Conservation (phyloP, 768 basidiomycete genomes). For the Tulasnella sp. region DNA sequence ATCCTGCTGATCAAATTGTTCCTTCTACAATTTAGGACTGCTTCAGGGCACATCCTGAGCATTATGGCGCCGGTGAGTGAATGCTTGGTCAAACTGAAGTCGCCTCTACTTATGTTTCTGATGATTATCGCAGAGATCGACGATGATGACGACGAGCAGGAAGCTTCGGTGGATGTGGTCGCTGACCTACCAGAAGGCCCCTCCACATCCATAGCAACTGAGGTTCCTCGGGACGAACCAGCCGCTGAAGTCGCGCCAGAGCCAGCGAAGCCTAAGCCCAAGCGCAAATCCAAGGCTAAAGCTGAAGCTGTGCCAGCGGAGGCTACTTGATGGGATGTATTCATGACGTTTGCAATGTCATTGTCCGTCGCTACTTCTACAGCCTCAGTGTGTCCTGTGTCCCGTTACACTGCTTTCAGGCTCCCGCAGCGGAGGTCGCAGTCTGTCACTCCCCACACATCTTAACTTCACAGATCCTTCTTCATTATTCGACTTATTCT, state of each 20-base stretch:
- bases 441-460: no score
- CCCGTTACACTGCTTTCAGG: no score
- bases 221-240: background rate
- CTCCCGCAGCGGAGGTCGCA: no score
- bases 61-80: conserved; percentile 77
- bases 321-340: no score
- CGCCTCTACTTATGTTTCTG: background rate
- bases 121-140: conserved; percentile 2
- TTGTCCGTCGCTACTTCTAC: no score
- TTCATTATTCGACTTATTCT: no score
- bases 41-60: conserved; percentile 90
- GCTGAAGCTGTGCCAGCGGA: no score
- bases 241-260: background rate
- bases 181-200: background rate
- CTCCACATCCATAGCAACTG: background rate
- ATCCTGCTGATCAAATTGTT: background rate
- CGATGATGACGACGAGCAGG: conserved; percentile 7
- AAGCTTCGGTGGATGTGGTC: background rate
- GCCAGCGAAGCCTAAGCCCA: conserved; percentile 3
- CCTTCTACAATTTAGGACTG: conserved; percentile 39
- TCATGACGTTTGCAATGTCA: no score
- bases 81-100: background rate
- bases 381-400: no score
- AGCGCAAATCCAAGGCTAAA: no score
- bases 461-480: no score